Conservation (phyloP, 805 yeast genomes). For the Millerozyma acaciae region DNA sequence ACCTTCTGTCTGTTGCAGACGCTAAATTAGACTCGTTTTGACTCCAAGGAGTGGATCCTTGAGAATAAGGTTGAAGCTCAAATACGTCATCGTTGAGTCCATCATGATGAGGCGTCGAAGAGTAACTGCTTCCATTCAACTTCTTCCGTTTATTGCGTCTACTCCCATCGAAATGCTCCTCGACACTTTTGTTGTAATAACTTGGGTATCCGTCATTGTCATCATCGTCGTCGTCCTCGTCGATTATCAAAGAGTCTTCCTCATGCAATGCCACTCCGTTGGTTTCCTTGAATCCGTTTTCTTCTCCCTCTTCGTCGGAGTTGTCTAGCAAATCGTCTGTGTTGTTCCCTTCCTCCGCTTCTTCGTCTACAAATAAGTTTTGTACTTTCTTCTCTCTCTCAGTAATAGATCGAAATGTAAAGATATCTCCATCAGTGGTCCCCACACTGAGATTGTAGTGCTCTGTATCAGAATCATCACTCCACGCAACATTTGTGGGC, state of each 20-base stretch:
- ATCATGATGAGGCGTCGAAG: too few relatives aligned
- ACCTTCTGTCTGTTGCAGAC: constrained; percentile 54
- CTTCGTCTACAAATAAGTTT: constrained; percentile 24
- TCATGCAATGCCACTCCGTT: constrained; percentile 16
- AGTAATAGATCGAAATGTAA: constrained; percentile 14
- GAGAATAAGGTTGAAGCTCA: constrained; percentile 63
- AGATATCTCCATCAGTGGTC: constrained; percentile 38
- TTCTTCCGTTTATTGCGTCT: constrained; percentile 21
- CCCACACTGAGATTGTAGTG: constrained; percentile 34
- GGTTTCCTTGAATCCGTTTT: constrained; percentile 7
- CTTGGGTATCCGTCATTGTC: constrained; percentile 17
- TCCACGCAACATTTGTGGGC: constrained; percentile 29
- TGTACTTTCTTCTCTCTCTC: constrained; percentile 7
- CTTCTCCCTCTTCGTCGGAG: constrained; percentile 15
- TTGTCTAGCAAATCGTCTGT: constrained; percentile 15
- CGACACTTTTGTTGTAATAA: constrained; percentile 22
- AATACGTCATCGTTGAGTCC: constrained; percentile 1
- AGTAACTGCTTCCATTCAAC: constrained; percentile 13
- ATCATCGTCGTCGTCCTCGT: constrained; percentile 26
- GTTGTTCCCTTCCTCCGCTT: constrained; percentile 25
- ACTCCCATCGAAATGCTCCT: constrained; percentile 12
- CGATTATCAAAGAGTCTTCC: constrained; percentile 36
- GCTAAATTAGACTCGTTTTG: constrained; percentile 10
- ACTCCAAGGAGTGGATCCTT: constrained; percentile 75
- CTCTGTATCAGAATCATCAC: constrained; percentile 4